Base-by-base conservation (phyloP, 1,284 basidiomycete species). In the Tremellales sp. region DNA sequence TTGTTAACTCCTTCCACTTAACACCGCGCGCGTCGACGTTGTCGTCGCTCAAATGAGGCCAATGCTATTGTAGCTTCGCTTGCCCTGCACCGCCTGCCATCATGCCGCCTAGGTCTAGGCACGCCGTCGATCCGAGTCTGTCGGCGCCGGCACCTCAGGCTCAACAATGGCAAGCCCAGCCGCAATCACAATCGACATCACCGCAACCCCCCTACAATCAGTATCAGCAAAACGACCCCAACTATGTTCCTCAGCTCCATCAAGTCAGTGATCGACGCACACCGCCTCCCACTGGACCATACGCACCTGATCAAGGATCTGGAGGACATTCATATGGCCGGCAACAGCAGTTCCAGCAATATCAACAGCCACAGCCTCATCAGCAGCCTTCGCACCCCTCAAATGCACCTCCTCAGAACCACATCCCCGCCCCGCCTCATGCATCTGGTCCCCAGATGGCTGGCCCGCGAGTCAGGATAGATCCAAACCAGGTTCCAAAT, bases 401-500 rank as follows among this genome's bases (percentile, higher is more conserved):
- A n/a, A n/a, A n/a, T n/a, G n/a, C n/a, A 26, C 59, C 60, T 8
- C 65, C 68, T 1, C 29, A 40, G 37, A 66, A 72, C 48, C 70
- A 73, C 54, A 87, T 87, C 58, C 82, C 84, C 22, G 85, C 87
- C 62, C 88, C 88, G 11, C 87, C 87, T 17, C 87, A 90, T 72
- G 86, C 83, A 45, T 81, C 86, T 37, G 87, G 88, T 1, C 76
- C 81, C 25, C 71, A 78, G n/a, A 81, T 82, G 63, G 76, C 80
- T 72, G 86, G 85, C 13, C 64, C 66, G 40, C 82, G 90, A 40
- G 82, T 87, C 39, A 84, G 86, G 57, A 92, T 98, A 62, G 89
- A 97, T 69, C 85, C 88, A 3, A 82, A 80, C 57, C 91, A 97
- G 71, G 86, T 98, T 43, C 96, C 96, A 5, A 92, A 90, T 7